Evolutionary conservation across 2,329 filamentous ascomycete genomes (phyloP), one percentile per base, ranked within the genome.

Genomic region (Exophiala alcalophila): DNA sequence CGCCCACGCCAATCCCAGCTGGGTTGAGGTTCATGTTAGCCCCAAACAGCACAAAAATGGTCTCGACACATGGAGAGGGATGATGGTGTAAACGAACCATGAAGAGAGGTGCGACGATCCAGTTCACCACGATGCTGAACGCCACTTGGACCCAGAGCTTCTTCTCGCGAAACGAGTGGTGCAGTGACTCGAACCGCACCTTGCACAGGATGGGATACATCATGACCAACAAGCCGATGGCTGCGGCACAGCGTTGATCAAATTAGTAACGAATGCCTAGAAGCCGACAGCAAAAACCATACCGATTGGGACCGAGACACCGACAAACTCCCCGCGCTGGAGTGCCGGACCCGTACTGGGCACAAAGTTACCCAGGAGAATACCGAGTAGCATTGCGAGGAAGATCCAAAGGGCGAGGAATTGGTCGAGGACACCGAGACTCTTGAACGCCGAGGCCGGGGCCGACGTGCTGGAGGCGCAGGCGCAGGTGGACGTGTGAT

Each of bases 181-280:
- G 85, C 7, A 94, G 66, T 0, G 78, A 77, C 61, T 94, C 87
- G 63, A 80, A 92, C 27, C 79, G 79, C 4, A 94, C 84, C 62
- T 92, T 92, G 73, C 86, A 94, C 0, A 94, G 70, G 47, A 94
- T 94, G 0, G 88, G 89, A 59, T 92, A 94, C 86, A 94, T 94
- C 87, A 94, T 94, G 28, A 94, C 81, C 1, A 94, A 72, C 1
- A 94, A 67, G 0, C 88, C 87, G 33, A 94, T 69, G 0, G 87
- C 86, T 86, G 15, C 35, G n/a, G n/a, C n/a, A n/a, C n/a, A n/a
- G n/a, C n/a, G n/a, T n/a, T n/a, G n/a, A n/a, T n/a, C n/a, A n/a
- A n/a, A n/a, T n/a, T n/a, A n/a, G n/a, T n/a, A n/a, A n/a, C n/a
- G n/a, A n/a, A n/a, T n/a, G n/a, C n/a, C n/a, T n/a, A n/a, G n/a